These are phyloP conservation scores for Rhododendron williamsianum DNA, from an alignment of 148 eudicot genomes.

Conservation along the genomic window DNA sequence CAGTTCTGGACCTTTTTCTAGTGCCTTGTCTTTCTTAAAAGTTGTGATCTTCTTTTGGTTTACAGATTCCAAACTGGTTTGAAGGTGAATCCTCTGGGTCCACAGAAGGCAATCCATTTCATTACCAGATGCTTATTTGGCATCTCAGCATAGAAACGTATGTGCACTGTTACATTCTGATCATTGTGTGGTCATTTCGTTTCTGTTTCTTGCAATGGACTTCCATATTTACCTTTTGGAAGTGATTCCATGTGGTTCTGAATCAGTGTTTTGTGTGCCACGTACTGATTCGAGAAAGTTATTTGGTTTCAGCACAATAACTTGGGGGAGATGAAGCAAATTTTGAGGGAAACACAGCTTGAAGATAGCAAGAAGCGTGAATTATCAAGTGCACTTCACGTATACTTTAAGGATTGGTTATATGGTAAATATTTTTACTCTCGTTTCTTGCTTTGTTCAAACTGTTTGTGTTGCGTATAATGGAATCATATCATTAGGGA, in stretches of 20 bases:
- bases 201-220: not conserved
- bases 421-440: slow-evolving; percentile 47
- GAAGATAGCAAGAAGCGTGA: slow-evolving; percentile 84
- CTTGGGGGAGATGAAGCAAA: slow-evolving; percentile 75
- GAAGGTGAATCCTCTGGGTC: slow-evolving; percentile 62
- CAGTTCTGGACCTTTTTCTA: not conserved
- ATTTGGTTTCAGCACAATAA: slow-evolving; percentile 46
- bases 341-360: slow-evolving; percentile 72
- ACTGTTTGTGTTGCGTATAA: not conserved
- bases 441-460: not conserved
- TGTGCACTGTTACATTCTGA: slow-evolving; percentile 16
- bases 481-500: not conserved
- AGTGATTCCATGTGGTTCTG: not conserved
- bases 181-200: not conserved
- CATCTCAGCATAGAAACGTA: slow-evolving; percentile 77
- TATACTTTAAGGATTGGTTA: slow-evolving; percentile 86
- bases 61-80: slow-evolving; percentile 88
- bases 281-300: not conserved
- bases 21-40: not conserved
- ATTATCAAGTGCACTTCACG: slow-evolving; percentile 76
- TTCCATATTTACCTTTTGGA: slow-evolving; percentile 10
- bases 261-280: not conserved
- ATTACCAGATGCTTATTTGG: slow-evolving; percentile 75
- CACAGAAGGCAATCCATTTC: slow-evolving; percentile 86
- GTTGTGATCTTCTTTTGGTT: slow-evolving; percentile 3